Conservation (phyloP, 140 eudicot genomes). For the Bidens hawaiensis region DNA sequence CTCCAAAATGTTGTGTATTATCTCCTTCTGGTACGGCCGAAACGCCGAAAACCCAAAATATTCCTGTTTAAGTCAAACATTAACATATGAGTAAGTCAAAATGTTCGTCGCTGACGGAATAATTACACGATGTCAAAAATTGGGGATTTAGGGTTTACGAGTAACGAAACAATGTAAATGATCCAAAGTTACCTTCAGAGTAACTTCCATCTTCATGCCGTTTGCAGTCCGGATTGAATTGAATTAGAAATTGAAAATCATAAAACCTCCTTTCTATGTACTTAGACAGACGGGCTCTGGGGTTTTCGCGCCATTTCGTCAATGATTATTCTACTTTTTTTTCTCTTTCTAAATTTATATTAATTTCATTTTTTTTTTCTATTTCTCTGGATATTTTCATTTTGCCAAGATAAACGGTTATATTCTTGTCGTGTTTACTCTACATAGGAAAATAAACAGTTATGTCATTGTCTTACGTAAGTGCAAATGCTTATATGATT, state of each 20-base stretch:
- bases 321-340: too few relatives aligned
- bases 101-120: not conserved
- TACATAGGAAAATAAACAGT: too few relatives aligned
- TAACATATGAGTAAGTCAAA: not conserved
- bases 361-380: too few relatives aligned
- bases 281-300: too few relatives aligned
- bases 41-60: conserved; percentile 70
- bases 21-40: conserved; percentile 77
- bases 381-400: too few relatives aligned
- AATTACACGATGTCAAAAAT: not conserved
- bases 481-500: too few relatives aligned
- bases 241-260: not conserved
- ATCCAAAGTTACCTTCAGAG: conserved; percentile 35
- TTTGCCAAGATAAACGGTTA: too few relatives aligned
- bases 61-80: conserved; percentile 36
- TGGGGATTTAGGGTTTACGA: conserved; percentile 21
- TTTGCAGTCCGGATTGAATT: not conserved
- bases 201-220: conserved; percentile 30
- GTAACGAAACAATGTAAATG: not conserved
- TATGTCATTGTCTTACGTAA: too few relatives aligned
- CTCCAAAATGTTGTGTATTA: conserved; percentile 52
- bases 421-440: too few relatives aligned
- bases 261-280: conserved; percentile 12
- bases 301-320: too few relatives aligned
- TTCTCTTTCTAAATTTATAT: too few relatives aligned